Evolutionary conservation across 495 filamentous ascomycete species (phyloP).

Genomic region (Hypoxylon rickii): DNA sequence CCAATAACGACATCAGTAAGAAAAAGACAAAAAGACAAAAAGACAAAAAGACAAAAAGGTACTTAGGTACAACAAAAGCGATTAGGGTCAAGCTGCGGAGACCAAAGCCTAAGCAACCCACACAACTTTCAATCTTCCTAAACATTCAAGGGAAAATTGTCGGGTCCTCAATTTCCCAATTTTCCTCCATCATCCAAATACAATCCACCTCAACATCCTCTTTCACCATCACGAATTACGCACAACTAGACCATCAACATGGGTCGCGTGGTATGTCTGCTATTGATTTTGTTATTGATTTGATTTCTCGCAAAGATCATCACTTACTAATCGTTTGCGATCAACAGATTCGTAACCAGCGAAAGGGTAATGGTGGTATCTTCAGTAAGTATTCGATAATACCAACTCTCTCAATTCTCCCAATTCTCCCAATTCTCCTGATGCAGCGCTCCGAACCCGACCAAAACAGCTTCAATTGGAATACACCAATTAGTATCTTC

Average conservation of each 20-base stretch:
- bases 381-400: conserved; percentile 72
- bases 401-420: background rate
- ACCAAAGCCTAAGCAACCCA: conserved; percentile 24
- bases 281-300: background rate
- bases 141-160: conserved; percentile 40
- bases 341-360: conserved; percentile 85
- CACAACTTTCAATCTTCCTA: conserved; percentile 31
- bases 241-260: conserved; percentile 43
- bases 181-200: conserved; percentile 33
- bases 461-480: too few species aligned
- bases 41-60: conserved; percentile 13
- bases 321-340: conserved; percentile 26
- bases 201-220: conserved; percentile 29
- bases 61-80: conserved; percentile 26
- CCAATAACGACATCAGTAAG: background rate
- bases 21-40: background rate
- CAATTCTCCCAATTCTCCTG: too few species aligned
- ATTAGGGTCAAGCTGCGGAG: conserved; percentile 40
- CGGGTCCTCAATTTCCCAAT: conserved; percentile 38
- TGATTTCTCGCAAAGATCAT: background rate
- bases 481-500: background rate
- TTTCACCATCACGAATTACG: conserved; percentile 39
- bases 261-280: conserved; percentile 58
- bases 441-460: too few species aligned
- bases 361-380: conserved; percentile 97